Percentiles rank a stretch among this genome's conserved stretches.
phyloP scores from a whole-genome alignment of 2,329 filamentous ascomycete genomes.

The Hypoxylon sp. region DNA sequence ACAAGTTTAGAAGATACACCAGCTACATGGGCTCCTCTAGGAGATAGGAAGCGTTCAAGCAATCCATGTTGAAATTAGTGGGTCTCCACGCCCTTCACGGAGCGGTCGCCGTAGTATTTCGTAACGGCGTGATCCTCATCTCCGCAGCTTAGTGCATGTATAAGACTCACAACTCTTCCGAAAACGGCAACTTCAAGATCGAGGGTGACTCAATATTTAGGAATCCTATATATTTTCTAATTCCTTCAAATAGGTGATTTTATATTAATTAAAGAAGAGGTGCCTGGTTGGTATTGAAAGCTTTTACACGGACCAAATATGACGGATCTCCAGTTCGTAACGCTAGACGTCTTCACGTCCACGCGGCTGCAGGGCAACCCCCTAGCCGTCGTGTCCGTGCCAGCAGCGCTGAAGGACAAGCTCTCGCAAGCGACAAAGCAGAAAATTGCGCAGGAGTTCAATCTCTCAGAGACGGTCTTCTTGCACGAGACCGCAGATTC shows the following conservation, averaged over 20 bases:
- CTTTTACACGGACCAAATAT: background rate
- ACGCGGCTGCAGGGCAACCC: conserved; percentile 70
- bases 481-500: conserved; percentile 64
- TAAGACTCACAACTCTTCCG: conserved; percentile 24
- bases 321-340: conserved; percentile 63
- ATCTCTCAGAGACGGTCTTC: conserved; percentile 75
- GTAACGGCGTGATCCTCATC: conserved; percentile 13
- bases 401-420: conserved; percentile 55
- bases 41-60: too few relatives aligned
- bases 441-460: conserved; percentile 73
- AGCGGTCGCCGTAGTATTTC: conserved; percentile 9
- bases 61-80: conserved; percentile 26
- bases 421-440: conserved; percentile 70
- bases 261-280: background rate
- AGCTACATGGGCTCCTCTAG: too few relatives aligned
- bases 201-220: conserved; percentile 19
- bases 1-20: background rate
- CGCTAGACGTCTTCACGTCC: conserved; percentile 71
- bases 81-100: conserved; percentile 27
- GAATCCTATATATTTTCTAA: background rate
- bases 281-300: background rate
- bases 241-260: background rate
- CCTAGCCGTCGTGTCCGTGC: conserved; percentile 71
- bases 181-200: conserved; percentile 18
- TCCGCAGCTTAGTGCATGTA: conserved; percentile 20